Conservation (phyloP, 164 flowering plant species). For the Akebia trifoliata region DNA sequence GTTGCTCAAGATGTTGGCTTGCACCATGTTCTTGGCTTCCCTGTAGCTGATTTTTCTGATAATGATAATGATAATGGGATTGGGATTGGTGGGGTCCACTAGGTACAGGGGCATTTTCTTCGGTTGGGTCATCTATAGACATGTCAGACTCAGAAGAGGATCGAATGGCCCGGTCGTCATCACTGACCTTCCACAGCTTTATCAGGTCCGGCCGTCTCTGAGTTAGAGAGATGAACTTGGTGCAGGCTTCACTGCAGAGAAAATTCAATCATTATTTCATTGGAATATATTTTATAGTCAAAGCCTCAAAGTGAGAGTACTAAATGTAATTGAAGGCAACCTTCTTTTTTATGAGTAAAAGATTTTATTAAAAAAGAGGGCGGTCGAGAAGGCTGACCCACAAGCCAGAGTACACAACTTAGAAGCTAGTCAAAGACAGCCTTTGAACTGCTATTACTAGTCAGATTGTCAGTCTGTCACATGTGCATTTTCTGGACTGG, state of each 20-base stretch:
- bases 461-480: no score
- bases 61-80: slow-evolving; percentile 3
- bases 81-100: slow-evolving; percentile 24
- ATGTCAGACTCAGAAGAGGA: slow-evolving; percentile 76
- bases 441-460: no score
- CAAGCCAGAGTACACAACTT: no score
- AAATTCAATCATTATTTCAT: background rate
- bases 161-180: slow-evolving; percentile 47
- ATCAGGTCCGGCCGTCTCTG: slow-evolving; percentile 67
- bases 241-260: slow-evolving; percentile 75
- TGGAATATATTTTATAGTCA: background rate
- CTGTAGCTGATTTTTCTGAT: slow-evolving; percentile 16
- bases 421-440: no score
- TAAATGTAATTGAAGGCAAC: no score
- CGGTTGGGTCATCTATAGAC: slow-evolving; percentile 70
- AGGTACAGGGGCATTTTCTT: slow-evolving; percentile 18
- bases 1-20: slow-evolving; percentile 12
- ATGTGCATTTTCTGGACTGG: no score
- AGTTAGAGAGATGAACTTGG: slow-evolving; percentile 52
- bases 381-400: no score
- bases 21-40: slow-evolving; percentile 16
- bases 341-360: no score
- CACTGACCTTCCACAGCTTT: slow-evolving; percentile 38
- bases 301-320: background rate
- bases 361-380: no score